These are phyloP conservation scores for Salix purpurea DNA, from an alignment of 345 rosid genomes.

Conservation along the genomic window DNA sequence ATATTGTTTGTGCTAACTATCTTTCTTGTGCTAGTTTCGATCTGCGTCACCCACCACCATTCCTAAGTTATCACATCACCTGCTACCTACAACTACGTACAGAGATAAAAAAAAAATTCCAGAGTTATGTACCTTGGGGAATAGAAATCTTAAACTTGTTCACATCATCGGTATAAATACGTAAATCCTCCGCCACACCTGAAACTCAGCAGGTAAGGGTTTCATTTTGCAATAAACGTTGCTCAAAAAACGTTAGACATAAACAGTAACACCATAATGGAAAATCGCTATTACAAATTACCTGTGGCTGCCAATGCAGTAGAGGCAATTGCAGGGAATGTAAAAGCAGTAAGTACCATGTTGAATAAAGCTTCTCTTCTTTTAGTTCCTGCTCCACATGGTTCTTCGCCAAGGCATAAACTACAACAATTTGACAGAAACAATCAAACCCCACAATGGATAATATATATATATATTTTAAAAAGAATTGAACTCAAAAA, in stretches of 20 bases:
- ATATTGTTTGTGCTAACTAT: too few relatives aligned
- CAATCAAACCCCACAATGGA: not conserved
- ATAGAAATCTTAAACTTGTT: slow-evolving; percentile 80
- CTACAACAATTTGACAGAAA: slow-evolving; percentile 10
- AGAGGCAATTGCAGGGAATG: slow-evolving; percentile 40
- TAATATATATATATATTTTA: not conserved
- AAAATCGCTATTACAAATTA: not conserved
- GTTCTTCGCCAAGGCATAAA: not conserved
- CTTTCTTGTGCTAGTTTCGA: too few relatives aligned
- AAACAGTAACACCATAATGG: not conserved
- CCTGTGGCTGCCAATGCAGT: slow-evolving; percentile 42
- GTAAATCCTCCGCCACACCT: slow-evolving; percentile 43
- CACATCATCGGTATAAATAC: slow-evolving; percentile 56
- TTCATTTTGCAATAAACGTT: too few relatives aligned
- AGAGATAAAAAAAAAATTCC: too few relatives aligned
- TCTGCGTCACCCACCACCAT: not conserved
- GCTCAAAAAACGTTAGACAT: too few relatives aligned
- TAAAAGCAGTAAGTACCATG: slow-evolving; percentile 38
- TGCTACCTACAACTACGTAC: not conserved
- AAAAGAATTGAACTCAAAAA: not conserved
- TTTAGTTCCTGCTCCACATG: slow-evolving; percentile 15
- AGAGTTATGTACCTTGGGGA: slow-evolving; percentile 53
- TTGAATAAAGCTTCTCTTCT: slow-evolving; percentile 61
- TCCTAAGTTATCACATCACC: not conserved
- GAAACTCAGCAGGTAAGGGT: slow-evolving; percentile 4